Evolutionary conservation across 2,329 filamentous ascomycete species (phyloP).

Genomic region (Aspergillus amoenus): DNA sequence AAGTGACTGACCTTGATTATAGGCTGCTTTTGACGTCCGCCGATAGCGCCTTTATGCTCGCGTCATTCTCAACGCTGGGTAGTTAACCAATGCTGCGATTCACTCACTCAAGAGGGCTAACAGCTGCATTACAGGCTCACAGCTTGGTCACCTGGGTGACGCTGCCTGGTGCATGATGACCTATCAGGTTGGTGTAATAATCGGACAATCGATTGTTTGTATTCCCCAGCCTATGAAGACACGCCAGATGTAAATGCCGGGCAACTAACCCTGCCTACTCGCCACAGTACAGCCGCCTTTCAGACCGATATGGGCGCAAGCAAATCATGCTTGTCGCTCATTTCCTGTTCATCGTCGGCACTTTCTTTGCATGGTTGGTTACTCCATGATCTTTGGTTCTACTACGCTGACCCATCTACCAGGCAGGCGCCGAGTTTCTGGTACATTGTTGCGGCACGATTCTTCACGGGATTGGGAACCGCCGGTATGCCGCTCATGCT

Average conservation of each 20-base stretch:
- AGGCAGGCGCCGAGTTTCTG: background rate
- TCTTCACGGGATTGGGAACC: background rate
- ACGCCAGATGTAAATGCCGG: too few species aligned
- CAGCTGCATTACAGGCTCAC: background rate
- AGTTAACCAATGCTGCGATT: background rate
- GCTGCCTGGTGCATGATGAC: background rate
- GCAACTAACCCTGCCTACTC: background rate
- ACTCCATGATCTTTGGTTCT: background rate
- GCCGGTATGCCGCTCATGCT: background rate
- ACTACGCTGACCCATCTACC: background rate
- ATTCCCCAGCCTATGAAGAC: background rate
- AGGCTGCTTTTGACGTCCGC: background rate
- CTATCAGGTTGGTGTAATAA: background rate
- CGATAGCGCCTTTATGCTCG: background rate
- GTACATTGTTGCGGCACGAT: background rate
- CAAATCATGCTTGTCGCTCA: too few species aligned
- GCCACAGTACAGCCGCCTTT: too few species aligned
- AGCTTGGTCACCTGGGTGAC: background rate
- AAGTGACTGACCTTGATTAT: background rate
- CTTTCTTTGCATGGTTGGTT: too few species aligned
- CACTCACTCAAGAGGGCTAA: background rate
- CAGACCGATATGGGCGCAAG: too few species aligned
- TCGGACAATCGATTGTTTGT: background rate
- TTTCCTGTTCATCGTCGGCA: too few species aligned
- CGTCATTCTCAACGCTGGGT: background rate